These are phyloP conservation scores for Myxozyma monticola DNA, from an alignment of 805 yeast species.

Conservation along the genomic window DNA sequence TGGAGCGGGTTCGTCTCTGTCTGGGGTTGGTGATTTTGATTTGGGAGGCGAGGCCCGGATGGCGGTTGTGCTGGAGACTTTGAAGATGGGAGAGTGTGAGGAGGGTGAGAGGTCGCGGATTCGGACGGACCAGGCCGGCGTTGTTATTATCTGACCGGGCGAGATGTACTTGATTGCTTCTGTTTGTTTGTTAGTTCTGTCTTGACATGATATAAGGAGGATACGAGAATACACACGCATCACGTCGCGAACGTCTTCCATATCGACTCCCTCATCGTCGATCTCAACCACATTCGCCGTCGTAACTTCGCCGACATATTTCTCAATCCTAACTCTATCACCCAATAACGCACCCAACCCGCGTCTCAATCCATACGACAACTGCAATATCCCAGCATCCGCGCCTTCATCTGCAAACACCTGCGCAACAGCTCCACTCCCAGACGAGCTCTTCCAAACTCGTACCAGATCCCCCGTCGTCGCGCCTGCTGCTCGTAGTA, in stretches of 20 bases:
- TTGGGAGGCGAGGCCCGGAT: constrained; percentile 9
- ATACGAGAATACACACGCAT: constrained; percentile 1
- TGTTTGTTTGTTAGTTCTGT: constrained; percentile 39
- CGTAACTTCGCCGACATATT: constrained; percentile 52
- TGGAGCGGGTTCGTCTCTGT: background rate
- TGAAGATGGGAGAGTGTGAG: constrained; percentile 12
- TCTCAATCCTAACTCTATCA: constrained; percentile 52
- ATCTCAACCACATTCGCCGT: constrained; percentile 43
- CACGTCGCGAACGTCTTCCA: constrained; percentile 1
- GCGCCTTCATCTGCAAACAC: constrained; percentile 9
- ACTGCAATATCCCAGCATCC: constrained; percentile 26
- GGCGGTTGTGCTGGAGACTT: constrained; percentile 20
- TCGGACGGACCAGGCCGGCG: constrained; percentile 48
- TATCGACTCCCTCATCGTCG: constrained; percentile 32
- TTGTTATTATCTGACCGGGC: constrained; percentile 56
- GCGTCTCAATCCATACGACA: constrained; percentile 40
- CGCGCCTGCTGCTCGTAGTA: constrained; percentile 12
- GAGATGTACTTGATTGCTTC: constrained; percentile 41
- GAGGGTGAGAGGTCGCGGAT: constrained; percentile 25
- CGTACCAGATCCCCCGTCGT: constrained; percentile 19
- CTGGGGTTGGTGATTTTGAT: background rate
- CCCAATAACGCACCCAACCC: constrained; percentile 50
- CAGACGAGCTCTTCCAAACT: constrained; percentile 13
- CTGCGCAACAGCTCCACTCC: constrained; percentile 12
- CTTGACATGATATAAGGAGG: background rate